These are phyloP conservation scores for Didymella exigua DNA, from an alignment of 2,329 filamentous ascomycete species.

Conservation along the genomic window DNA sequence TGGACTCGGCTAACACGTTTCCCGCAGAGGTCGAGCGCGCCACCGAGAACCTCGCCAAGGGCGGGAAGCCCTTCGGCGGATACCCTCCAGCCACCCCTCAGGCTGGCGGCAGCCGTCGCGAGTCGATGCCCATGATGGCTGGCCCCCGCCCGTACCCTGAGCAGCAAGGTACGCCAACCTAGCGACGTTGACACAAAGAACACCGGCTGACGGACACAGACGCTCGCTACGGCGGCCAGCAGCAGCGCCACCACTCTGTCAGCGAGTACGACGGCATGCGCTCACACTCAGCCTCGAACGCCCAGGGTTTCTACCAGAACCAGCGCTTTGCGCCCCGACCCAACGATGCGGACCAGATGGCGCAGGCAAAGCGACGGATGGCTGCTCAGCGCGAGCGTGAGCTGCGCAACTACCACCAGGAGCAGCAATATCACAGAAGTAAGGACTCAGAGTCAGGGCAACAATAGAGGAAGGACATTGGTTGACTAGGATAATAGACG, in stretches of 20 bases:
- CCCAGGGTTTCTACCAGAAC: constrained; percentile 91
- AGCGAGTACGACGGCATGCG: constrained; percentile 82
- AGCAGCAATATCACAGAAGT: constrained; percentile 99
- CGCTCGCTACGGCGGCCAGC: constrained; percentile 68
- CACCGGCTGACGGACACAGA: constrained; percentile 52
- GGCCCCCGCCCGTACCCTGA: constrained; percentile 62
- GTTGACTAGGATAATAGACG: constrained; percentile 68
- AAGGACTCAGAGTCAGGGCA: constrained; percentile 79
- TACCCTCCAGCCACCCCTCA: constrained; percentile 31
- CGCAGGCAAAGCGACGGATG: constrained; percentile 99
- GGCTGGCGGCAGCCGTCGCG: constrained; percentile 71
- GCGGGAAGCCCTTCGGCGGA: constrained; percentile 81
- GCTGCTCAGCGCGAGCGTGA: constrained; percentile 98
- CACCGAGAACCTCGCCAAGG: constrained; percentile 94
- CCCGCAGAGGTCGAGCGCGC: constrained; percentile 88
- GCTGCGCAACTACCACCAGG: constrained; percentile 99
- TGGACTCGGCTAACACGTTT: constrained; percentile 20
- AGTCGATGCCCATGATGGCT: constrained; percentile 70
- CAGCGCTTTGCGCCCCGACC: constrained; percentile 88
- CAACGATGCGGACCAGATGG: constrained; percentile 96
- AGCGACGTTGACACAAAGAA: background rate
- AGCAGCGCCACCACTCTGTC: constrained; percentile 80
- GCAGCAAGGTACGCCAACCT: constrained; percentile 57
- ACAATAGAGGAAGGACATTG: constrained; percentile 53
- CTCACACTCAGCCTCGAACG: constrained; percentile 74